Evolutionary conservation across 805 yeast genomes (phyloP).

Genomic region (Candida bentonensis): DNA sequence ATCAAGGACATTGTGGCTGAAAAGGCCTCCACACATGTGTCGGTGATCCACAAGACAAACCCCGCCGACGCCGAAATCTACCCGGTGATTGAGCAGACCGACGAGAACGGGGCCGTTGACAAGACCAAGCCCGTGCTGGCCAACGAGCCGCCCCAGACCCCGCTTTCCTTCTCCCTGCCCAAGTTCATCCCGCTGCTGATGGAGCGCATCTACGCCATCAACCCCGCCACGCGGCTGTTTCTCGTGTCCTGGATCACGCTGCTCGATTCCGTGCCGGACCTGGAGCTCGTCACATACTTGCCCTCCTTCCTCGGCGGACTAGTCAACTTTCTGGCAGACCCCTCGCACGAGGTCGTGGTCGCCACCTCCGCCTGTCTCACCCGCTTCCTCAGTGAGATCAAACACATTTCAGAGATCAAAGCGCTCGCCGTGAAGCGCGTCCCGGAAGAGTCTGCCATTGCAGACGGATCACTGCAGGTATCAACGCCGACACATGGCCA

Average conservation of each 20-base stretch:
- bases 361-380: conserved; percentile 71
- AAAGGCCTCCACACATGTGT: conserved; percentile 77
- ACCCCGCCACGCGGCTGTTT: conserved; percentile 85
- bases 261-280: conserved; percentile 84
- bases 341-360: conserved; percentile 75
- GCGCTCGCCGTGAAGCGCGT: conserved; percentile 26
- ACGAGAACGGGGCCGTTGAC: conserved; percentile 17
- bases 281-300: conserved; percentile 72
- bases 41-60: conserved; percentile 38
- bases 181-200: conserved; percentile 83
- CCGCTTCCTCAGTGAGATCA: conserved; percentile 65
- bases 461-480: not conserved
- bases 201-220: conserved; percentile 83
- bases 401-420: conserved; percentile 58
- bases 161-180: conserved; percentile 62
- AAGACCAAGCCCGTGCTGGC: conserved; percentile 17
- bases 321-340: conserved; percentile 62
- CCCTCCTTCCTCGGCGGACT: conserved; percentile 85
- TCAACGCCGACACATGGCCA: not conserved
- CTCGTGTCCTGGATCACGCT: conserved; percentile 87
- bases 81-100: conserved; percentile 48
- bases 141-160: conserved; percentile 27
- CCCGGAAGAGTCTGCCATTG: not conserved
- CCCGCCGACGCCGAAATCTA: conserved; percentile 33
- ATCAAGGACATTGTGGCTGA: conserved; percentile 92